phyloP scores from a whole-genome alignment of 495 filamentous ascomycete genomes.

The Rostrohypoxylon terebratum region DNA sequence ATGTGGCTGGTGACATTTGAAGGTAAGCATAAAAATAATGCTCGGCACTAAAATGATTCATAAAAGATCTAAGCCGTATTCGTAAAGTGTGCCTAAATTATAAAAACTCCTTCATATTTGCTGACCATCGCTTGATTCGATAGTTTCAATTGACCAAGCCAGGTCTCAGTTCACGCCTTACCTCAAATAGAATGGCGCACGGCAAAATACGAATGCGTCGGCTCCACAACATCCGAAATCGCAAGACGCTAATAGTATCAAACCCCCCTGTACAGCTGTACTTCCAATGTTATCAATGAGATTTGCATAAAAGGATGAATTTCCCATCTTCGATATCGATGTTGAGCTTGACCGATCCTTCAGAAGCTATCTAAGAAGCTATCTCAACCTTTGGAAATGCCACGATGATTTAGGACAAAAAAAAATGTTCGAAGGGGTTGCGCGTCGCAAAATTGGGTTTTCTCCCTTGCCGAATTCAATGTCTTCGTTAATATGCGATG shows the following conservation, averaged over 20 bases:
- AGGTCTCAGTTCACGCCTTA: slow-evolving; percentile 7
- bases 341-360: background rate
- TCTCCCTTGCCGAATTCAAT: slow-evolving; percentile 17
- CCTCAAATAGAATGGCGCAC: background rate
- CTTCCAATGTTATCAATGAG: too few species aligned
- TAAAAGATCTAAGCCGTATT: slow-evolving; percentile 10
- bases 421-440: slow-evolving; percentile 52
- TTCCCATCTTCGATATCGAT: background rate
- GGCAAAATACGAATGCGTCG: background rate
- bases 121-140: slow-evolving; percentile 8
- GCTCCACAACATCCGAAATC: slow-evolving; percentile 39
- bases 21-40: slow-evolving; percentile 2
- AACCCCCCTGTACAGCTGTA: too few species aligned
- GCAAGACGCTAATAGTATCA: slow-evolving; percentile 37
- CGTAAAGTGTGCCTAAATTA: background rate
- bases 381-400: too few species aligned
- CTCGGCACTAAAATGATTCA: background rate
- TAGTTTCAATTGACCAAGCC: background rate
- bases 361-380: too few species aligned
- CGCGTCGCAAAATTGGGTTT: slow-evolving; percentile 78
- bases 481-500: slow-evolving; percentile 34
- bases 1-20: slow-evolving; percentile 12
- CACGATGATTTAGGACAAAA: too few species aligned
- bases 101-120: background rate
- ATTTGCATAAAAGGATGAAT: slow-evolving; percentile 44